These are phyloP conservation scores for Pseudoturritis turrita DNA, from an alignment of 345 rosid genomes.

Conservation along the genomic window DNA sequence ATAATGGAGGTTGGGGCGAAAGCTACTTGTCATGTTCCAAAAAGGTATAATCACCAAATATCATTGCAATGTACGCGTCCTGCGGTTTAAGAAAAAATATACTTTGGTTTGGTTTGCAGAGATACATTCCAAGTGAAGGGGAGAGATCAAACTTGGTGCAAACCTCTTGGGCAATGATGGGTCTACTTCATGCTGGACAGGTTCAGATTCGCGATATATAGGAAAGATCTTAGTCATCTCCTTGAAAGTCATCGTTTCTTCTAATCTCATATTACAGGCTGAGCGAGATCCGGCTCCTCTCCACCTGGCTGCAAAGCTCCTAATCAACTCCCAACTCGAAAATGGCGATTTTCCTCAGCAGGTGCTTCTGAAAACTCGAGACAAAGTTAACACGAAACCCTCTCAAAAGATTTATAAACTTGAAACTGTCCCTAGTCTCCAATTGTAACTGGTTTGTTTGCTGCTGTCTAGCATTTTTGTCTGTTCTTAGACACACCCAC, in stretches of 20 bases:
- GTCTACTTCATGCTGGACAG: slow-evolving; percentile 36
- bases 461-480: background rate
- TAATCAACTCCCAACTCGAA: slow-evolving; percentile 63
- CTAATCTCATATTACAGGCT: slow-evolving; percentile 29
- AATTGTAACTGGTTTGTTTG: background rate
- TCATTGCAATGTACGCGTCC: background rate
- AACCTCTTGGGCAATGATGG: slow-evolving; percentile 37
- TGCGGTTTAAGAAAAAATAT: background rate
- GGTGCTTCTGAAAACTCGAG: slow-evolving; percentile 25
- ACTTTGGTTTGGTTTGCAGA: slow-evolving; percentile 20
- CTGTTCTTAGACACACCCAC: background rate
- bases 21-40: slow-evolving; percentile 34
- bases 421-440: background rate
- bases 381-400: background rate
- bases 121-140: slow-evolving; percentile 33
- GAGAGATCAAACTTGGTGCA: slow-evolving; percentile 34
- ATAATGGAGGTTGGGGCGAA: slow-evolving; percentile 38
- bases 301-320: slow-evolving; percentile 53
- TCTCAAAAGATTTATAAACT: background rate
- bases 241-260: background rate
- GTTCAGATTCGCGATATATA: background rate
- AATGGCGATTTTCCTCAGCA: slow-evolving; percentile 64
- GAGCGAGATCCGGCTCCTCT: slow-evolving; percentile 57
- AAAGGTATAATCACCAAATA: slow-evolving; percentile 21
- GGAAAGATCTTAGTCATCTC: background rate